Evolutionary conservation across 2,329 filamentous ascomycete genomes (phyloP).

Genomic region (Botrytis byssoidea): DNA sequence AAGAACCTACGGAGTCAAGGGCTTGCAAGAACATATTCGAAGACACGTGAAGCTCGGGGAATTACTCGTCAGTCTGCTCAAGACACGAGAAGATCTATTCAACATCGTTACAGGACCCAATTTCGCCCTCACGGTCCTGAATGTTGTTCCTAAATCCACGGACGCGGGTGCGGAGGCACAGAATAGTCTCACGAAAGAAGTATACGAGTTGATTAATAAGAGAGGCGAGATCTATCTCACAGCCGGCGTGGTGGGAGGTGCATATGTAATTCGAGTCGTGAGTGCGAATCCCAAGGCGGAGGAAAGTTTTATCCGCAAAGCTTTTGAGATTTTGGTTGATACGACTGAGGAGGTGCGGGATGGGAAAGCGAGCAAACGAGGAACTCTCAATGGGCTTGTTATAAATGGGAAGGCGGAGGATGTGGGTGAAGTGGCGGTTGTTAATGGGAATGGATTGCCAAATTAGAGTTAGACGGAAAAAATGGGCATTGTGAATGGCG

Average conservation of each 20-base stretch:
- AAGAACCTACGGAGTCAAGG: conserved; percentile 74
- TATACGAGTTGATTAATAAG: conserved; percentile 73
- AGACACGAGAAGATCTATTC: conserved; percentile 66
- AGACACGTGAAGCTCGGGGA: conserved; percentile 69
- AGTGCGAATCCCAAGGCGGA: conserved; percentile 69
- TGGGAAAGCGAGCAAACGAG: conserved; percentile 16
- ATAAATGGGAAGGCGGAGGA: conserved; percentile 26
- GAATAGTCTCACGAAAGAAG: conserved; percentile 67
- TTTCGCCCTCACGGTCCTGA: conserved; percentile 79
- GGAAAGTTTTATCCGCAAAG: conserved; percentile 67
- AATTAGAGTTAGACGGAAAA: background rate
- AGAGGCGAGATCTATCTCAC: conserved; percentile 81
- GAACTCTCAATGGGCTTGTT: conserved; percentile 6
- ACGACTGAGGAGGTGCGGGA: conserved; percentile 37
- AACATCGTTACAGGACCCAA: conserved; percentile 69
- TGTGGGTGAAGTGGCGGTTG: conserved; percentile 23
- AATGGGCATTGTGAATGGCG: background rate
- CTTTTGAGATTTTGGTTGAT: conserved; percentile 70
- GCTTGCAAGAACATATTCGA: conserved; percentile 71
- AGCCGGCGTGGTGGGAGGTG: conserved; percentile 67
- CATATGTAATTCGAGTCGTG: conserved; percentile 78
- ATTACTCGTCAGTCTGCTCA: conserved; percentile 62
- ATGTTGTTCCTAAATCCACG: conserved; percentile 49
- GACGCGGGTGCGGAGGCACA: conserved; percentile 53
- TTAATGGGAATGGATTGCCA: conserved; percentile 25